Conservation (phyloP, 2,329 filamentous ascomycete species). For the Metarhizium humberi region DNA sequence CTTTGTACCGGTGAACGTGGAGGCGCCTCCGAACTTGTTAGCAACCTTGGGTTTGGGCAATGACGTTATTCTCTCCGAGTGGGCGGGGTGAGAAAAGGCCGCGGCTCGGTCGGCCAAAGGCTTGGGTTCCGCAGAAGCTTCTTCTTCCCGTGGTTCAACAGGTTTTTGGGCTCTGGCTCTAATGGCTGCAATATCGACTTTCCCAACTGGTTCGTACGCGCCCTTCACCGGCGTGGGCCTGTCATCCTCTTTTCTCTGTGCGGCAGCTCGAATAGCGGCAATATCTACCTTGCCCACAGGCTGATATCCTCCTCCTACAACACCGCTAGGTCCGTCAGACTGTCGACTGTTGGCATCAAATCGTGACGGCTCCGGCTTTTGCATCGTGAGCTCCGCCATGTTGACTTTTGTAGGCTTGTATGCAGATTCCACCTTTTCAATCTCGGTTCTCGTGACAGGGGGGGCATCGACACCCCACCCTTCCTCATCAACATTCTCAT, state of each 20-base stretch:
- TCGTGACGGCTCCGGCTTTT: slow-evolving; percentile 58
- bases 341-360: slow-evolving; percentile 37
- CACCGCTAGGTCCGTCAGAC: slow-evolving; percentile 43
- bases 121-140: slow-evolving; percentile 34
- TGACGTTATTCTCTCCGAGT: slow-evolving; percentile 72
- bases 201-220: slow-evolving; percentile 87
- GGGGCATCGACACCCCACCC: slow-evolving; percentile 95
- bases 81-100: slow-evolving; percentile 51
- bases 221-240: slow-evolving; percentile 81
- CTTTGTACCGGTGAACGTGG: slow-evolving; percentile 78
- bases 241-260: slow-evolving; percentile 61
- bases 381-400: slow-evolving; percentile 72
- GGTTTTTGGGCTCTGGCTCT: slow-evolving; percentile 70
- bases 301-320: slow-evolving; percentile 82
- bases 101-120: slow-evolving; percentile 67
- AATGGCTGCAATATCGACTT: slow-evolving; percentile 95
- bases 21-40: slow-evolving; percentile 70
- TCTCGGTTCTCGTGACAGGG: slow-evolving; percentile 72
- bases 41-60: slow-evolving; percentile 92
- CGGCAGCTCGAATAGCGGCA: slow-evolving; percentile 73
- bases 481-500: slow-evolving; percentile 63
- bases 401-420: slow-evolving; percentile 96
- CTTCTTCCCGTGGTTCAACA: slow-evolving; percentile 26
- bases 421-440: slow-evolving; percentile 86
- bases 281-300: slow-evolving; percentile 98